Evolutionary conservation across 1,139 yeast genomes (phyloP), one percentile per base, ranked within the genome.

Genomic region (Pichia sp.): DNA sequence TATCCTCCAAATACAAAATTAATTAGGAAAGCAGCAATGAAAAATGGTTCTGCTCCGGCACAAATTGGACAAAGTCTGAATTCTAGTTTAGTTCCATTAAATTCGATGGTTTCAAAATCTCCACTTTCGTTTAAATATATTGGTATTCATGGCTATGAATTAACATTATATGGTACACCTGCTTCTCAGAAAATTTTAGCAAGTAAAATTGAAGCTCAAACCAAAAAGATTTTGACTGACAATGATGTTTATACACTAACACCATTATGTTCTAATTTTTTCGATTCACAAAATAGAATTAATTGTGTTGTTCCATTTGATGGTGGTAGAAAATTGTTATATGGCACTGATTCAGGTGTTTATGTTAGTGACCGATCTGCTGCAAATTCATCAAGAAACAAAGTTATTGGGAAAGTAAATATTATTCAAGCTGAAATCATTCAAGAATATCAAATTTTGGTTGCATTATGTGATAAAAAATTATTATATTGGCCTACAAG

Each of bases 271-370:
- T 86, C 83, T 33, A 73, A 78, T 54, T 77, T 80, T 56, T 89
- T 89, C 61, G 80, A 74, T 48, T 62, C 63, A 43, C 79, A 81
- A 21, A 85, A 86, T 57, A 78, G 82, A 50, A 87, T 91, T 52
- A 88, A 86, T 56, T 88, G 97, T 67, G 93, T 91, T 23, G 89
- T 86, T 28, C 95, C 96, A 25, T 82, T 89, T 60, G 95, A 91
- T 57, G 96, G 96, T 43, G 97, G 98, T 20, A 76, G 95, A 50
- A 86, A 89, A 61, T 65, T 89, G 51, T 63, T 91, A 35, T 89
- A 86, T 56, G 97, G 97, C 37, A 88, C 97, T 0, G 95, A 88
- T 58, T 74, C 81, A 4, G 98, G 98, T 9, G 80, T 91, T 7
- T 93, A 85, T 72, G 78, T 87, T 35, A 79, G 93, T 35, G 76